Base-by-base conservation (phyloP, 768 basidiomycete genomes). In the Amanita rimosa region DNA sequence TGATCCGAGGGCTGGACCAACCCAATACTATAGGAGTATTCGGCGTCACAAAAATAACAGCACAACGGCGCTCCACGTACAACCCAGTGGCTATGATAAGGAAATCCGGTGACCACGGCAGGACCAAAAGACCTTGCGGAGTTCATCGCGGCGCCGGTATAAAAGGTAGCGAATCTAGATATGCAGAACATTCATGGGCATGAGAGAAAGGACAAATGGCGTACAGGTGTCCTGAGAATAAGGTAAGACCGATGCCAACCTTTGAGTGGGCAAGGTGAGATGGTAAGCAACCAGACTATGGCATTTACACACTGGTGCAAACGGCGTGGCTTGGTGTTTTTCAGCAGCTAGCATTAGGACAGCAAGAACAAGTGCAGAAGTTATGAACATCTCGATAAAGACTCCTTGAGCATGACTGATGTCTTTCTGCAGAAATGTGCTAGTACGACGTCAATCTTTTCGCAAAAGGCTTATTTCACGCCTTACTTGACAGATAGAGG, bases 301-400 rank as follows among this genome's bases (percentile, higher is more conserved):
- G 21, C 13, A n/a, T 26, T 14, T 57, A 43, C 64, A 39, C 52
- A 80, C 78, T n/a, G 83, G 83, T 16, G 81, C 81, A 55, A 83
- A 80, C 0, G 82, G 77, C 1, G 81, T 84, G 2, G 69, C 67
- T 22, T 67, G 64, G 54, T 83, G 82, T 62, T 84, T 84, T 62
- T 84, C 83, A 13, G 77, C 78, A 3, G 83, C 83, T 21, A 85
- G 60, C 80, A 85, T 83, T 52, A 84, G 72, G n/a, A 83, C 78
- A 5, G 83, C 67, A 11, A 82, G 61, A 37, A 78, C 73, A 35
- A 84, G 67, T 13, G 69, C 67, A 10, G 75, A 67, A 11, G 81
- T 83, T 54, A 77, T 73, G 61, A 84, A 83, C 73, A 82, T 79
- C 59, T 85, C 82, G 52, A 84, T 81, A 60, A 83, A 84, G 14